phyloP scores from a whole-genome alignment of 768 basidiomycete genomes.

The Saitozyma sp. region DNA sequence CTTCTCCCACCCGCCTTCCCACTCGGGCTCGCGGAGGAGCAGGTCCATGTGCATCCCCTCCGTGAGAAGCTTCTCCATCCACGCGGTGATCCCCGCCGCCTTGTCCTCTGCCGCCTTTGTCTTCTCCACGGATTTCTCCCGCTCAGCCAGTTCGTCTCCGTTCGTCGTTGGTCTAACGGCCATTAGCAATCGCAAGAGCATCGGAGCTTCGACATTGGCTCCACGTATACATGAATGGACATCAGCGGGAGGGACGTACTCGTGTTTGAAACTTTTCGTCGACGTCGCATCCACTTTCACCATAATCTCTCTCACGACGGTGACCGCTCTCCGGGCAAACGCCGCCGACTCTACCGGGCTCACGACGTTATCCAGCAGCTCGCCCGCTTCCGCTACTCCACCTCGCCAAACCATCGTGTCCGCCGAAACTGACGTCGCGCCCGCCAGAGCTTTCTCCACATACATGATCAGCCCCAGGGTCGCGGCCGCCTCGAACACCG shows the following conservation, averaged over 20 bases:
- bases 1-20: conserved; percentile 33
- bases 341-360: conserved; percentile 10
- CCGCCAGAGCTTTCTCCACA: conserved; percentile 26
- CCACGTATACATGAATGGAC: too few species aligned
- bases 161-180: too few species aligned
- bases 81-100: conserved; percentile 1
- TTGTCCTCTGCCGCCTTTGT: neutral
- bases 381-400: conserved; percentile 30
- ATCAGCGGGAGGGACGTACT: neutral
- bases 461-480: conserved; percentile 32
- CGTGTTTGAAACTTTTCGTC: neutral
- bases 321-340: conserved; percentile 24
- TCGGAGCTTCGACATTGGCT: too few species aligned
- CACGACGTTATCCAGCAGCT: conserved; percentile 37
- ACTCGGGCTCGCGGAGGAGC: conserved; percentile 37
- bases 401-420: conserved; percentile 21
- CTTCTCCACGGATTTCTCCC: neutral
- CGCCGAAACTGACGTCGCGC: neutral
- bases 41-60: conserved; percentile 28
- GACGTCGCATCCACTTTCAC: conserved; percentile 18
- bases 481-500: conserved; percentile 39
- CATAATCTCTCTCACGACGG: conserved; percentile 33
- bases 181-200: too few species aligned
- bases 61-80: conserved; percentile 25
- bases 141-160: too few species aligned